These are phyloP conservation scores for Vicia faba DNA, from an alignment of 306 rosid species.

Conservation along the genomic window DNA sequence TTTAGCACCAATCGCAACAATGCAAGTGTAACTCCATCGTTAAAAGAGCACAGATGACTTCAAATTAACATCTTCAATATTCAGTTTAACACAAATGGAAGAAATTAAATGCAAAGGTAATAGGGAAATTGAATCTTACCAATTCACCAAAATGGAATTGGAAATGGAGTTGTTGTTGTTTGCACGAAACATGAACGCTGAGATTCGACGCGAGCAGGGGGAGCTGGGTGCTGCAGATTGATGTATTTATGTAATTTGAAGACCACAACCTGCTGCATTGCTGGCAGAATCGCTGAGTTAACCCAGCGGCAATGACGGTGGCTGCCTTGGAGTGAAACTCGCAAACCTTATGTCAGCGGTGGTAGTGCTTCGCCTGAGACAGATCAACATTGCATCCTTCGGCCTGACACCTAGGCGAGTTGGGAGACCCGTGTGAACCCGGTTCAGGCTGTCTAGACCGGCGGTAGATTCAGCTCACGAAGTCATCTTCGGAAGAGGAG, in stretches of 20 bases:
- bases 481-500: constrained; percentile 74
- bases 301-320: constrained; percentile 87
- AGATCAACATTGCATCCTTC: constrained; percentile 97
- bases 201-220: too few relatives aligned
- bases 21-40: too few relatives aligned
- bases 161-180: too few relatives aligned
- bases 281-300: constrained; percentile 99
- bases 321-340: constrained; percentile 96
- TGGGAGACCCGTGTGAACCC: constrained; percentile 38
- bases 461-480: constrained; percentile 83
- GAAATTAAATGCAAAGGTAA: too few relatives aligned
- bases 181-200: too few relatives aligned
- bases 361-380: constrained; percentile 91
- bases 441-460: constrained; percentile 58
- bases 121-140: too few relatives aligned
- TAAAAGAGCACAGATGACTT: too few relatives aligned
- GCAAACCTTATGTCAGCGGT: constrained; percentile 97
- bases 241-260: constrained; percentile 25
- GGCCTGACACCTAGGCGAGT: constrained; percentile 85
- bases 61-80: too few relatives aligned
- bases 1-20: too few relatives aligned
- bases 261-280: constrained; percentile 91
- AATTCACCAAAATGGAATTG: too few relatives aligned
- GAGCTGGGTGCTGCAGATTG: too few relatives aligned
- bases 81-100: too few relatives aligned